Conservation (phyloP, 2,329 filamentous ascomycete genomes). For the Chrysoporthe cubensis region DNA sequence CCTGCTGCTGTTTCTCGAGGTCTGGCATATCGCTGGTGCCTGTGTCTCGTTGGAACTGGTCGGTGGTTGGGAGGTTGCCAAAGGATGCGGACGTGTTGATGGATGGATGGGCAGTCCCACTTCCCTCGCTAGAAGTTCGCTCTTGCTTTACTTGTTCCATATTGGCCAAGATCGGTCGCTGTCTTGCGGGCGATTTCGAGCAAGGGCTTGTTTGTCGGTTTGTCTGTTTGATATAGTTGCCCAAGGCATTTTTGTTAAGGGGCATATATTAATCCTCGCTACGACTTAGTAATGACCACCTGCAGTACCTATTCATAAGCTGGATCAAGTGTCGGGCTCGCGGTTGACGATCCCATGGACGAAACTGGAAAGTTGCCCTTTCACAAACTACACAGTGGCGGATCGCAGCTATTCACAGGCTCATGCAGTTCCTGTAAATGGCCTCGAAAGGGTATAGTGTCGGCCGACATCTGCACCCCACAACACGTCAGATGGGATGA, state of each 20-base stretch:
- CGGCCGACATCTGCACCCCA: background rate
- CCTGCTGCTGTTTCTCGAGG: background rate
- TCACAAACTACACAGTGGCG: background rate
- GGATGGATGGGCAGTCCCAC: background rate
- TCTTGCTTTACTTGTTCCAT: background rate
- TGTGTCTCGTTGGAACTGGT: background rate
- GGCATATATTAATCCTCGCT: background rate
- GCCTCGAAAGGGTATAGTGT: background rate
- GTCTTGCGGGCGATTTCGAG: background rate
- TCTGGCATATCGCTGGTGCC: background rate
- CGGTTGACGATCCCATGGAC: background rate
- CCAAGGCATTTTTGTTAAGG: background rate
- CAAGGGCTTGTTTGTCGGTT: background rate
- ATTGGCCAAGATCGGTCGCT: background rate
- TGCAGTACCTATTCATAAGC: background rate
- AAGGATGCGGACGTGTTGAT: background rate
- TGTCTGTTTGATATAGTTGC: background rate
- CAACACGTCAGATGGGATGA: no score
- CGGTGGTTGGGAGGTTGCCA: background rate
- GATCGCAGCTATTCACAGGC: background rate
- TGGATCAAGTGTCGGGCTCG: background rate
- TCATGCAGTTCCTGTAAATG: background rate
- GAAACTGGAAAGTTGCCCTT: background rate
- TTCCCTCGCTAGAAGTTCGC: background rate
- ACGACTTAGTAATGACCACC: background rate